phyloP scores from a whole-genome alignment of 1,284 basidiomycete species.

The Coniferiporia sulphurascens region DNA sequence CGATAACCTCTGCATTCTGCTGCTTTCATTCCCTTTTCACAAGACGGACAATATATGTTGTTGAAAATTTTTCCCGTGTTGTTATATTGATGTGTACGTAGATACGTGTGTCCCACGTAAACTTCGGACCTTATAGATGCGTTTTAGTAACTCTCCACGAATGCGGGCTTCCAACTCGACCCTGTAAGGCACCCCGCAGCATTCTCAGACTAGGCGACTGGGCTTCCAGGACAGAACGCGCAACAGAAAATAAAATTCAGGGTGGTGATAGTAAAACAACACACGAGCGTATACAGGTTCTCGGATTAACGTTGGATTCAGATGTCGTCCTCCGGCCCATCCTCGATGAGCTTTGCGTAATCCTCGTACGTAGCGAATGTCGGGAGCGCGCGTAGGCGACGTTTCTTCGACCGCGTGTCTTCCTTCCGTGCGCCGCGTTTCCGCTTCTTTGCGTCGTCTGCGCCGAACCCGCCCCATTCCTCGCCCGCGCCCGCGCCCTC shows the following conservation, averaged over 20 bases:
- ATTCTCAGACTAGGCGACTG: no score
- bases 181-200: background rate
- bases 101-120: background rate
- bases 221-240: background rate
- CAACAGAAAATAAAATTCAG: no score
- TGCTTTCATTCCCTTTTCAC: background rate
- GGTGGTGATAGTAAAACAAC: no score
- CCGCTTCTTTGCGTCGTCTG: conserved; percentile 43
- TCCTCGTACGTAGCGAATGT: conserved; percentile 95
- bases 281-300: background rate
- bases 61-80: background rate
- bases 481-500: conserved; percentile 44
- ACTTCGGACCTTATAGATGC: background rate
- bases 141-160: background rate
- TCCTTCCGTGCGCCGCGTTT: conserved; percentile 38
- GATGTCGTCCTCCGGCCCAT: conserved; percentile 58
- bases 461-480: conserved; percentile 51
- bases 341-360: conserved; percentile 90
- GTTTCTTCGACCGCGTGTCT: conserved; percentile 54
- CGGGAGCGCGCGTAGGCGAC: conserved; percentile 71
- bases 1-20: background rate
- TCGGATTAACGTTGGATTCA: background rate
- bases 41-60: background rate
- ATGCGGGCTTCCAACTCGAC: background rate
- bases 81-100: background rate